phyloP scores from a whole-genome alignment of 345 rosid genomes.

The Lumnitzera littorea region DNA sequence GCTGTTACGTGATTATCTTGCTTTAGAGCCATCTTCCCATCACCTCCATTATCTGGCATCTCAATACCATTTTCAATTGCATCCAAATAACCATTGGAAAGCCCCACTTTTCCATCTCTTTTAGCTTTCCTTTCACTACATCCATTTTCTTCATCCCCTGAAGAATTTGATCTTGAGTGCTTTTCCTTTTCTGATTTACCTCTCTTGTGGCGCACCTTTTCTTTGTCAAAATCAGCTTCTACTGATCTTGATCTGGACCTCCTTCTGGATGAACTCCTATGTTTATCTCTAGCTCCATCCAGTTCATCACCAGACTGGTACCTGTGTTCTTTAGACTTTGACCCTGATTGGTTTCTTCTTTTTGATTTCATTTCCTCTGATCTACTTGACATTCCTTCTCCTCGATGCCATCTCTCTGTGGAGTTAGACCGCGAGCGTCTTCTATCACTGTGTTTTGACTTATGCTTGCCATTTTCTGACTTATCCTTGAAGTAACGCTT shows the following conservation, averaged over 20 bases:
- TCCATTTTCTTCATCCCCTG: constrained; percentile 20
- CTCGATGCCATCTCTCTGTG: constrained; percentile 38
- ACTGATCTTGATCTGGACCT: constrained; percentile 33
- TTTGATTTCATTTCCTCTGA: constrained; percentile 43
- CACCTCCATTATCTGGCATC: background rate
- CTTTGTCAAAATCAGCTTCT: constrained; percentile 29
- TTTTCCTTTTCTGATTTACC: constrained; percentile 30
- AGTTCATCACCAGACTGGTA: constrained; percentile 27
- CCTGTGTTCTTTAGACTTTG: constrained; percentile 47
- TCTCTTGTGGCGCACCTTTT: constrained; percentile 34
- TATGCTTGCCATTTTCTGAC: constrained; percentile 35
- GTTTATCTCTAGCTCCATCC: constrained; percentile 31
- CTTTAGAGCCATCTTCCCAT: background rate
- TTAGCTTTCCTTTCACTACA: constrained; percentile 15
- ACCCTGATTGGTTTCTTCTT: constrained; percentile 42
- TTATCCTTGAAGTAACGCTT: constrained; percentile 33
- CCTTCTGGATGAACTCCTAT: constrained; percentile 37
- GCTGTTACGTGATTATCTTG: background rate
- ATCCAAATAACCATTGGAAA: background rate
- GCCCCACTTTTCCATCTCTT: constrained; percentile 15
- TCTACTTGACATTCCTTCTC: constrained; percentile 39
- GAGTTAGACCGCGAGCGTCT: constrained; percentile 63
- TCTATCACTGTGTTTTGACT: constrained; percentile 46
- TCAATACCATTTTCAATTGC: background rate
- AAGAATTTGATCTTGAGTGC: constrained; percentile 39